Evolutionary conservation across 2,329 filamentous ascomycete species (phyloP).

Genomic region (Cladophialophora carrionii): DNA sequence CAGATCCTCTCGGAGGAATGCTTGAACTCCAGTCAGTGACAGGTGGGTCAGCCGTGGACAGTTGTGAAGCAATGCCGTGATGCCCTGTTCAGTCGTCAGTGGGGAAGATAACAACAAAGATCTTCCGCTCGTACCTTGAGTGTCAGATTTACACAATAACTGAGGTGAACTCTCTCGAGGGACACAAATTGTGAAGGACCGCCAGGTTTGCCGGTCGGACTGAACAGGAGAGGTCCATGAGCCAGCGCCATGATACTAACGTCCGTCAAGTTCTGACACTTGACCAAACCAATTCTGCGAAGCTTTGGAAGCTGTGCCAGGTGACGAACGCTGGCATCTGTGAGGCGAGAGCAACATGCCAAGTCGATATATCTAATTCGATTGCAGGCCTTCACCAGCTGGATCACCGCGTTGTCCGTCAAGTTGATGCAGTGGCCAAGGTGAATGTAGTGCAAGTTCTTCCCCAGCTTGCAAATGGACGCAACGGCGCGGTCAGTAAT

Average conservation of each 20-base stretch:
- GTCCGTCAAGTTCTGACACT: constrained; percentile 89
- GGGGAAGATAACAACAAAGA: not conserved
- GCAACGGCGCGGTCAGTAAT: constrained; percentile 88
- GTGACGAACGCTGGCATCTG: constrained; percentile 81
- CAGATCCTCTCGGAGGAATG: constrained; percentile 84
- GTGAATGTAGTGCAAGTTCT: constrained; percentile 96
- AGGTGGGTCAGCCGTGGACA: constrained; percentile 92
- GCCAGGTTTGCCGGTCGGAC: constrained; percentile 30
- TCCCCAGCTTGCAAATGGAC: constrained; percentile 85
- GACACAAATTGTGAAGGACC: constrained; percentile 42
- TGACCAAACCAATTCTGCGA: constrained; percentile 91
- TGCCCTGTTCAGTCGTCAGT: constrained; percentile 64
- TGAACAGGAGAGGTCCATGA: constrained; percentile 60
- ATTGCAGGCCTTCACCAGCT: constrained; percentile 82
- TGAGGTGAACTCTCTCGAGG: constrained; percentile 91
- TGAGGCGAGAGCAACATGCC: constrained; percentile 89
- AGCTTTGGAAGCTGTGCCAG: constrained; percentile 88
- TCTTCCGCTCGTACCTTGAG: constrained; percentile 66
- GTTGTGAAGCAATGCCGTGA: constrained; percentile 83
- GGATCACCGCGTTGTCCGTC: constrained; percentile 84
- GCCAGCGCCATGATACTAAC: constrained; percentile 84
- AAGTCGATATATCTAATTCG: constrained; percentile 96
- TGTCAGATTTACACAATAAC: constrained; percentile 86
- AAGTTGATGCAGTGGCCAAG: constrained; percentile 91
- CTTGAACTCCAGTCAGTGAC: constrained; percentile 88